Evolutionary conservation across 495 filamentous ascomycete genomes (phyloP).

Genomic region (Daldinia loculata): DNA sequence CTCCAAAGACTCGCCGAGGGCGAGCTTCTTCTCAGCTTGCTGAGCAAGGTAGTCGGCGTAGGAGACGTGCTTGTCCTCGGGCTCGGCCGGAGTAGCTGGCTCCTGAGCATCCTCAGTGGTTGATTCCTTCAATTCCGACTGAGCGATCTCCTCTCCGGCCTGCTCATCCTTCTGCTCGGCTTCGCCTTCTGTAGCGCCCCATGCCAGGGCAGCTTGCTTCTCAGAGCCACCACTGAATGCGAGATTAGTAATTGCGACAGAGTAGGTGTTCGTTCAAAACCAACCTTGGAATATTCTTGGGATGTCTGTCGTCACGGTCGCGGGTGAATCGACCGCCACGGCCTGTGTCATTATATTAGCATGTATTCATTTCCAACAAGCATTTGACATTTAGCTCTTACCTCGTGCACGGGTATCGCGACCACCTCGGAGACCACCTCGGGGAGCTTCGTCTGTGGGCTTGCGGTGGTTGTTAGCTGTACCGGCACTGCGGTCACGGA

Average conservation of each 20-base stretch:
- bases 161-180: slow-evolving; percentile 88
- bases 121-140: slow-evolving; percentile 75
- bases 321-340: slow-evolving; percentile 57
- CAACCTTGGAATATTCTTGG: slow-evolving; percentile 75
- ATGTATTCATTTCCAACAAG: neutral
- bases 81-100: slow-evolving; percentile 62
- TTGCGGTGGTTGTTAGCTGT: slow-evolving; percentile 82
- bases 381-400: slow-evolving; percentile 39
- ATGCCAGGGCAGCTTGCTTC: slow-evolving; percentile 91
- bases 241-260: slow-evolving; percentile 29
- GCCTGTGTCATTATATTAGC: slow-evolving; percentile 45
- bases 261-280: slow-evolving; percentile 29
- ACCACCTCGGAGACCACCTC: slow-evolving; percentile 62
- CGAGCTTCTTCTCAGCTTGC: slow-evolving; percentile 80
- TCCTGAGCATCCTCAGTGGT: slow-evolving; percentile 57
- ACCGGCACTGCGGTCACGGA: slow-evolving; percentile 89
- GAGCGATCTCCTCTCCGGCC: slow-evolving; percentile 84
- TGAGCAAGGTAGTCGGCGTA: slow-evolving; percentile 89
- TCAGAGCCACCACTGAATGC: slow-evolving; percentile 77
- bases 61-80: slow-evolving; percentile 87
- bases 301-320: slow-evolving; percentile 82
- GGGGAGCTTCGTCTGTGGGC: slow-evolving; percentile 73
- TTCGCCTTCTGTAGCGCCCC: slow-evolving; percentile 82
- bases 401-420: slow-evolving; percentile 67
- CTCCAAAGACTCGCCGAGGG: slow-evolving; percentile 71